Evolutionary conservation across 78 protist species (phyloP), one percentile per base, ranked within the genome.

Genomic region (Pigoraptor vietnamica): DNA sequence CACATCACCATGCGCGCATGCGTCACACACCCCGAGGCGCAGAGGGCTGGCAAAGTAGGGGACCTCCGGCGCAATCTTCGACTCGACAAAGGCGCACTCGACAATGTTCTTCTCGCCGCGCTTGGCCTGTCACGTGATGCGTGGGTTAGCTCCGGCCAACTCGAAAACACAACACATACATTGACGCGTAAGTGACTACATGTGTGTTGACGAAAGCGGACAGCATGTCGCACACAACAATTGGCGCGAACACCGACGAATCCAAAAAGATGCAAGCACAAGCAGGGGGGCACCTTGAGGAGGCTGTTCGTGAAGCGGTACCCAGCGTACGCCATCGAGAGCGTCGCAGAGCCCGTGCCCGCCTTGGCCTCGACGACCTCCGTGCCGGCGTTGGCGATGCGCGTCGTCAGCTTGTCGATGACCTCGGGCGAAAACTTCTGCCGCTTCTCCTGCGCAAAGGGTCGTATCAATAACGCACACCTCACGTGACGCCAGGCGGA

Each of bases 271-370:
- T 36, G 35, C 37, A 23, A 88, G 86, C 35, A 39, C 89, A 82
- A 83, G 34, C n/a, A 88, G 81, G 33, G 79, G 56, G 83, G 86
- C 24, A 86, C 93, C 9, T 23, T 1, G 67, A 94, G 81, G 34
- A 90, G 89, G n/a, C 89, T 0, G 67, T 40, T 2, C 34, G 95
- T 94, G 92, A 96, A 96, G 81, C 86, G 91, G 86, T 95, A 96
- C 21, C 97, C 97, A 21, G 98, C 98, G 81, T 88, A 91, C 14
- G 98, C 98, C 98, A 97, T 97, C 94, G 98, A 97, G 89, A 97
- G 96, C 40, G 98, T 97, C 86, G 98, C 98, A 37, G 96, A 94
- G 33, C 98, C 98, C 2, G 92, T 89, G 32, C 95, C 96, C 0
- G 93, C 96, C 94, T 96, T 96, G 92, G 97, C 97, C 92, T 94